These are phyloP conservation scores for Fusarium pseudocircinatum DNA, from an alignment of 2,329 filamentous ascomycete genomes.

Conservation along the genomic window DNA sequence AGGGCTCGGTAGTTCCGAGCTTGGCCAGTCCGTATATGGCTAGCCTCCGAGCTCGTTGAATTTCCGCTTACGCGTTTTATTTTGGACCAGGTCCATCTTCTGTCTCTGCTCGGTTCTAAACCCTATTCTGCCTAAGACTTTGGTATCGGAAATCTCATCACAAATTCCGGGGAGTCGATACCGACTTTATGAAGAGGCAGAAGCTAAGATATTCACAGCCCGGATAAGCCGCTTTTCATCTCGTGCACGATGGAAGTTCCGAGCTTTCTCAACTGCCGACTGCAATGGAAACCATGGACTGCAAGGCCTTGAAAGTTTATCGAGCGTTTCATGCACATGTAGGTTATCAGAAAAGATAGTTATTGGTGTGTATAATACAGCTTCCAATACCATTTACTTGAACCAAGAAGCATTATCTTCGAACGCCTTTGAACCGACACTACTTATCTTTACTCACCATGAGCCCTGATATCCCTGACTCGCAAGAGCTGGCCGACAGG, in stretches of 20 bases:
- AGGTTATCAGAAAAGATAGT: fast-evolving
- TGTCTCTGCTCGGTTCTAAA: background rate
- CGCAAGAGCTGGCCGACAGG: background rate
- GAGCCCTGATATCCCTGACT: background rate
- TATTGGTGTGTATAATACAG: background rate
- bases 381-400: background rate
- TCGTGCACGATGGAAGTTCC: background rate
- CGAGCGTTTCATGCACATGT: fast-evolving
- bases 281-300: fast-evolving
- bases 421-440: background rate
- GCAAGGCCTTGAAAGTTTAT: fast-evolving
- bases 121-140: fast-evolving
- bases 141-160: background rate
- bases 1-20: background rate
- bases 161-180: background rate
- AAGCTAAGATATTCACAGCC: no score
- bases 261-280: background rate
- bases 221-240: background rate
- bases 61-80: background rate
- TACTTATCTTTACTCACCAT: background rate
- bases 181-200: fast-evolving
- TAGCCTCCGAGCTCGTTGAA: background rate
- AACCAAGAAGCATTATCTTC: background rate
- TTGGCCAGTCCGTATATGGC: fast-evolving
- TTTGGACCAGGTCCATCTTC: background rate